These are phyloP conservation scores for Stephania japonica DNA, from an alignment of 164 flowering plant genomes.

Conservation along the genomic window DNA sequence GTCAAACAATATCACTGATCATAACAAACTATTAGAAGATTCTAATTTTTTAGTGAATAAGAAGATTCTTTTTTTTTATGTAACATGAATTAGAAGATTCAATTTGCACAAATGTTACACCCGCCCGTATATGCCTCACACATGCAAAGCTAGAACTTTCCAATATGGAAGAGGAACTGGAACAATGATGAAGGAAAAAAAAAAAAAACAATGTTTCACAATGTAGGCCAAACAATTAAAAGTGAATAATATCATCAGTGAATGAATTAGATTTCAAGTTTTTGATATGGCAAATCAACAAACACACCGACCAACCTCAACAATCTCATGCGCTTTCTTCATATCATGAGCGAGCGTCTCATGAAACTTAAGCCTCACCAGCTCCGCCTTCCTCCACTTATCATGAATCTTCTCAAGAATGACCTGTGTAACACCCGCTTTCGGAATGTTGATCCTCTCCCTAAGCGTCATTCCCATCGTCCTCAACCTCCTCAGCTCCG, in stretches of 20 bases:
- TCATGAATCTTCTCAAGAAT: slow-evolving; percentile 81
- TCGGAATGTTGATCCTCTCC: slow-evolving; percentile 78
- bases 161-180: neutral
- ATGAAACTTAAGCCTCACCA: slow-evolving; percentile 92
- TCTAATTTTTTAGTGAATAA: too few relatives aligned
- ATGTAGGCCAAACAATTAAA: neutral
- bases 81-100: too few relatives aligned
- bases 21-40: too few relatives aligned
- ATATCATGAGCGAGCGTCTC: slow-evolving; percentile 78
- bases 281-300: neutral
- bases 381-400: slow-evolving; percentile 78
- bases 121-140: too few relatives aligned
- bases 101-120: too few relatives aligned
- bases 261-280: neutral
- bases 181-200: neutral
- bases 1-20: too few relatives aligned
- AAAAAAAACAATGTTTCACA: neutral
- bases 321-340: slow-evolving; percentile 85
- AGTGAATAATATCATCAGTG: neutral
- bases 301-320: slow-evolving; percentile 58
- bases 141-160: neutral
- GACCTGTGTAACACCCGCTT: slow-evolving; percentile 81
- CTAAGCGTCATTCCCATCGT: slow-evolving; percentile 63
- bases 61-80: too few relatives aligned
- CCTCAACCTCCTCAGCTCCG: slow-evolving; percentile 79